phyloP scores from a whole-genome alignment of 83 land plant genomes.

The Larix sibirica region DNA sequence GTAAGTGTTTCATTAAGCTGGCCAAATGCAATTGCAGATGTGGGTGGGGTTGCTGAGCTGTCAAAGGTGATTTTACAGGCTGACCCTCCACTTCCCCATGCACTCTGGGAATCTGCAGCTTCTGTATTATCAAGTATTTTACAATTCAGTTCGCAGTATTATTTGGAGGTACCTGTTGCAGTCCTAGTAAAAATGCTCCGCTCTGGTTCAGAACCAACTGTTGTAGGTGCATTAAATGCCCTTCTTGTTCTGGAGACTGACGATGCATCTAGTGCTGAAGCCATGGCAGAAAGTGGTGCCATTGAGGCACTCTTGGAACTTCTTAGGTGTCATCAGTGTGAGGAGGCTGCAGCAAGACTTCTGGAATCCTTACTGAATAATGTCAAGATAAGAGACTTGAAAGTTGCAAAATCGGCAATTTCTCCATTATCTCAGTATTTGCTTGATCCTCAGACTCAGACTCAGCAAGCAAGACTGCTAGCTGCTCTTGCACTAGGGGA shows the following conservation, averaged over 20 bases:
- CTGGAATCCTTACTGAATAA: conserved; percentile 89
- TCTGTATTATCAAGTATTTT: conserved; percentile 78
- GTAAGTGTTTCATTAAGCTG: conserved; percentile 79
- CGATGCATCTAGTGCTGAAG: conserved; percentile 94
- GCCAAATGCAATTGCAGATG: conserved; percentile 96
- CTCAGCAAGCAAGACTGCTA: conserved; percentile 82
- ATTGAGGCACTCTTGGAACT: conserved; percentile 93
- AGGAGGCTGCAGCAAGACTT: conserved; percentile 90
- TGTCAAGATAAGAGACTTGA: conserved; percentile 87
- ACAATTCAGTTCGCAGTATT: conserved; percentile 90
- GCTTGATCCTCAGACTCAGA: conserved; percentile 93
- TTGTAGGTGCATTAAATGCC: conserved; percentile 86
- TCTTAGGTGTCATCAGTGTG: conserved; percentile 91
- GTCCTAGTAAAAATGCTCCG: conserved; percentile 86
- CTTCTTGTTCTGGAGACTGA: conserved; percentile 91
- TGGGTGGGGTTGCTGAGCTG: conserved; percentile 88
- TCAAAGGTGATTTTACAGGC: conserved; percentile 90
- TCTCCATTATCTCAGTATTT: conserved; percentile 89
- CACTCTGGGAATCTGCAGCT: conserved; percentile 95
- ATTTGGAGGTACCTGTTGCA: conserved; percentile 88
- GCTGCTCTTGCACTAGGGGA: conserved; percentile 94
- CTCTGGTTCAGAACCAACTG: conserved; percentile 82
- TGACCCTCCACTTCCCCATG: conserved; percentile 89
- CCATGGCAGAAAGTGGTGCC: conserved; percentile 96
- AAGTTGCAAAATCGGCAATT: conserved; percentile 84